Evolutionary conservation across 257 asterid species (phyloP).

Genomic region (Lycium barbarum): DNA sequence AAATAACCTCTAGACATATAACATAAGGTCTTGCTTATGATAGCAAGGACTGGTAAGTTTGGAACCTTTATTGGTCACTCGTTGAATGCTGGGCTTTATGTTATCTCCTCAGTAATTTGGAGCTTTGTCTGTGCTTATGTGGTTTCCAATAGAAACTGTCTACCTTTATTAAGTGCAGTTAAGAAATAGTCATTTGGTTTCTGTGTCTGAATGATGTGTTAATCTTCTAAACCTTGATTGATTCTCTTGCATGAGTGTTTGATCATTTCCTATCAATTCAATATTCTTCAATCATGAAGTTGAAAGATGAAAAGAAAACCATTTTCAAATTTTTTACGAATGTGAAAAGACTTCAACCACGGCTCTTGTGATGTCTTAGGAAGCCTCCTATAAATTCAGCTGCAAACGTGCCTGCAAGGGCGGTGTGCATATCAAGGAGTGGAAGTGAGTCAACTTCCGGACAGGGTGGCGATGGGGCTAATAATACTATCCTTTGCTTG

Average conservation of each 20-base stretch:
- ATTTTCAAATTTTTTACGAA: not conserved
- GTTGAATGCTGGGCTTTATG: not conserved
- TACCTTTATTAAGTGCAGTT: not conserved
- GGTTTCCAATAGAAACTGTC: not conserved
- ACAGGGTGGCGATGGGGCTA: slow-evolving; percentile 49
- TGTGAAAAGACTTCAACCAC: not conserved
- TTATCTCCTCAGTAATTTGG: not conserved
- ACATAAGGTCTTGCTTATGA: not conserved
- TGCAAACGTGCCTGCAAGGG: slow-evolving; percentile 79
- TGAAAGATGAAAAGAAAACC: not conserved
- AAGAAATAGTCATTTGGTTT: not conserved
- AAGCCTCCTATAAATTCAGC: slow-evolving; percentile 62
- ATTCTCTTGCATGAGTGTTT: not conserved
- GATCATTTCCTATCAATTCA: not conserved
- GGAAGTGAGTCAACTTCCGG: slow-evolving; percentile 56
- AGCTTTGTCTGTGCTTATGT: not conserved
- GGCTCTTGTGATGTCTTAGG: slow-evolving; percentile 46
- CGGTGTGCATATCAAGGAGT: slow-evolving; percentile 57
- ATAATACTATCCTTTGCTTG: slow-evolving; percentile 73
- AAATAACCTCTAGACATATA: not conserved
- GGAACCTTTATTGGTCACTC: not conserved
- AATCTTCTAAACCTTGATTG: not conserved
- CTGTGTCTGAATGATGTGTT: not conserved
- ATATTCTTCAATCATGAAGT: not conserved
- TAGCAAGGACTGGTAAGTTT: not conserved